Base-by-base conservation (phyloP, 495 filamentous ascomycete genomes). In the Tuber melanosporum region DNA sequence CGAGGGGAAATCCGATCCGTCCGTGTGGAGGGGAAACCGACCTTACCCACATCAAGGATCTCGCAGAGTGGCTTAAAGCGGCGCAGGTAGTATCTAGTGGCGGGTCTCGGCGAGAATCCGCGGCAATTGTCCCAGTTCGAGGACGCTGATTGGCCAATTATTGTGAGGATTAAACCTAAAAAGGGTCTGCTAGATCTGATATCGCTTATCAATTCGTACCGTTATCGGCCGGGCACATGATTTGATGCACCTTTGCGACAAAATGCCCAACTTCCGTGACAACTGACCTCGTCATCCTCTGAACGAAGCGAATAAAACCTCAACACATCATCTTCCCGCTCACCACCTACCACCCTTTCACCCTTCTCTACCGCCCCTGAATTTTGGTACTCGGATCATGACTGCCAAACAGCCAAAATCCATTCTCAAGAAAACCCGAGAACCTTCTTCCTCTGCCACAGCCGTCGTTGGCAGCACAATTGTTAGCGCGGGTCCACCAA, bases 391-490 rank as follows among this genome's bases (percentile, higher is more conserved):
- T 41, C 4, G 39, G 79, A 79, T 71, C 74, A 85, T 84, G 83
- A 57, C 74, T 62, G 72, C 78, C 78, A 75, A 76, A 70, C 80
- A 77, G 49, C 87, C 85, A 39, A 89, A 88, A 74, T 84, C 88
- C 45, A 87, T 89, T 49, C 84, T 93, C 8, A 92, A 91, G 80
- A 92, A 88, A 44, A 71, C 84, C 81, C 73, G 84, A 83, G 77
- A 73, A 84, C 72, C 85, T 36, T 84, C 83, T 73, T 79, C 85
- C 83, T 78, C 84, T 71, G 75, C 82, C 66, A 75, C 81, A 73
- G 47, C 78, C 66, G 70, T 78, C 19, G 70, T 79, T 71, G 42
- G 71, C 57, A 66, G 26, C 62, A 71, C 80, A 46, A 81, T 73
- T 74, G 70, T 22, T 41, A 79, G 79, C 77, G 80, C 84, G 79